Conservation (phyloP, 1,284 basidiomycete species). For the Rhodotorula glutinis region DNA sequence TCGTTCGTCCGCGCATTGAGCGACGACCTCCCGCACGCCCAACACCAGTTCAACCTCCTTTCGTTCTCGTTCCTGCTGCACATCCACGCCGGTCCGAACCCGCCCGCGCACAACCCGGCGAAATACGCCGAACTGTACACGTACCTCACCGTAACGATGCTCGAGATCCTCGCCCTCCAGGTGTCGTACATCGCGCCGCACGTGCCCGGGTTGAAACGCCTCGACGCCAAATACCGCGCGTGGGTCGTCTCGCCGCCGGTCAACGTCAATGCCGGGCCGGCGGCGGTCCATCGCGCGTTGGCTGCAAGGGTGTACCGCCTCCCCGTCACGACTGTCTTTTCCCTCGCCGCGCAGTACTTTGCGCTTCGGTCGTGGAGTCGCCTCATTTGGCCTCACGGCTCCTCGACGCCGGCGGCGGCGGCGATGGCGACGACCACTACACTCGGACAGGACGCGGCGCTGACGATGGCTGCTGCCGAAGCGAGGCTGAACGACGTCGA, state of each 20-base stretch:
- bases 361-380: conserved; percentile 15
- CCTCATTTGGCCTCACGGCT: not conserved
- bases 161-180: conserved; percentile 32
- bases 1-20: conserved; percentile 27
- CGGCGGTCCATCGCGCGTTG: not conserved
- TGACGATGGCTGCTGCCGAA: no score
- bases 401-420: not conserved
- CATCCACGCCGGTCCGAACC: conserved; percentile 20
- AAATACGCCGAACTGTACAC: conserved; percentile 21
- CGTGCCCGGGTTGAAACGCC: not conserved
- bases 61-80: conserved; percentile 39
- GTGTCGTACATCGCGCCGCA: conserved; percentile 22
- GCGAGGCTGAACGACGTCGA: conserved; percentile 1
- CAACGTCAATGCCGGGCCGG: not conserved
- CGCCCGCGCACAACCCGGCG: not conserved
- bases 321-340: conserved; percentile 25
- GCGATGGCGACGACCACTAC: not conserved
- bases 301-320: conserved; percentile 11
- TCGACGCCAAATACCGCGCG: not conserved
- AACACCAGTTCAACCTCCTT: conserved; percentile 35
- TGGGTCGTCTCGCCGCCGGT: not conserved
- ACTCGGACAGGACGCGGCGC: not conserved
- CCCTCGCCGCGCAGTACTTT: conserved; percentile 18
- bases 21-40: conserved; percentile 19
- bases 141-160: conserved; percentile 24